Evolutionary conservation across 495 filamentous ascomycete species (phyloP).

Genomic region (Penicillium roqueforti): DNA sequence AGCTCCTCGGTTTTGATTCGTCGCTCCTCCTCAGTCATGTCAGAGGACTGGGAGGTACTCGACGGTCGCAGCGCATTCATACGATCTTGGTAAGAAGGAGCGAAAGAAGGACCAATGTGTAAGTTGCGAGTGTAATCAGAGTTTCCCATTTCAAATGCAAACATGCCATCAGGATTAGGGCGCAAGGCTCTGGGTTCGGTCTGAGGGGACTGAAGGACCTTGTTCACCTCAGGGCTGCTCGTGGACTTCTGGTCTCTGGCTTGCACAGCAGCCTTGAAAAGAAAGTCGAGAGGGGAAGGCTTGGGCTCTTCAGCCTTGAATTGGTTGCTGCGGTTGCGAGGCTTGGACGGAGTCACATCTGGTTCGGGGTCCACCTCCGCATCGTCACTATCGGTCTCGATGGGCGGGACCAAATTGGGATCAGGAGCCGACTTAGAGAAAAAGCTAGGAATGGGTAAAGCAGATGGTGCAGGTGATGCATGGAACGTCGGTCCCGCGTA

Average conservation of each 20-base stretch:
- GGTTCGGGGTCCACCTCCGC: constrained; percentile 31
- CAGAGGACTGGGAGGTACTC: constrained; percentile 20
- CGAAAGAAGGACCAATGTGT: constrained; percentile 60
- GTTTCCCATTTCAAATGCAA: constrained; percentile 63
- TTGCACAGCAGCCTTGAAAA: constrained; percentile 81
- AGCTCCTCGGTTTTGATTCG: constrained; percentile 44
- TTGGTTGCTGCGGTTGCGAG: constrained; percentile 22
- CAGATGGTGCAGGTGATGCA: constrained; percentile 85
- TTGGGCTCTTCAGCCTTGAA: constrained; percentile 37
- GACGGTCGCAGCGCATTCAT: constrained; percentile 53
- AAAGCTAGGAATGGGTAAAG: constrained; percentile 91
- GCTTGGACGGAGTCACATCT: constrained; percentile 44
- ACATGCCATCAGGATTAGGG: constrained; percentile 50
- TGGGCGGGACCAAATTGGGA: constrained; percentile 33
- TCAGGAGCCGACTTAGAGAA: constrained; percentile 77
- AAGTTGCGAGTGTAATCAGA: constrained; percentile 33
- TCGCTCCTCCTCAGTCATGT: constrained; percentile 37
- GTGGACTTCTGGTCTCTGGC: constrained; percentile 44
- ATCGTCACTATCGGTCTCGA: constrained; percentile 38
- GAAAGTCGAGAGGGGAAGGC: constrained; percentile 77
- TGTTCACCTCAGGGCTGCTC: constrained; percentile 43
- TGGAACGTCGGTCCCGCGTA: constrained; percentile 97
- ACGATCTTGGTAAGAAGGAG: constrained; percentile 61
- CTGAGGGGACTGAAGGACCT: constrained; percentile 34
- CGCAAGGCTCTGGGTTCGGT: constrained; percentile 32